Evolutionary conservation across 2,329 filamentous ascomycete genomes (phyloP).

Genomic region (Fusarium torreyae): DNA sequence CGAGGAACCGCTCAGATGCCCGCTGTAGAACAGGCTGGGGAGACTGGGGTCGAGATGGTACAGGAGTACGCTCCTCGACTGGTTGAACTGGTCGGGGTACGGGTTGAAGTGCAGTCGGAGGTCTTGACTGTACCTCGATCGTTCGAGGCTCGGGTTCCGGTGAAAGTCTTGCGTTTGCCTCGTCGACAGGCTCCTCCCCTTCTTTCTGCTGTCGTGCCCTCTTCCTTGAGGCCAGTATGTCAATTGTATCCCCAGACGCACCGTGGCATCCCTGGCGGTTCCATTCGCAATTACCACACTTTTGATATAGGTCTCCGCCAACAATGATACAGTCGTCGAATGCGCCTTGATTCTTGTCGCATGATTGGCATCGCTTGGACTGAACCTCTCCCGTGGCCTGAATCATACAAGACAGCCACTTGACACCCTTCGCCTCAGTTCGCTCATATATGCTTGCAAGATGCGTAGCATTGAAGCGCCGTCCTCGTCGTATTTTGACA

Average conservation of each 20-base stretch:
- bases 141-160: constrained; percentile 24
- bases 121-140: constrained; percentile 25
- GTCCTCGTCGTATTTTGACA: constrained; percentile 60
- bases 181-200: constrained; percentile 4
- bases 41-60: constrained; percentile 24
- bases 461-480: constrained; percentile 59
- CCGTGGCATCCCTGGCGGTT: constrained; percentile 58
- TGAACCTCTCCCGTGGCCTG: constrained; percentile 64
- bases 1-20: constrained; percentile 4
- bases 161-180: not conserved
- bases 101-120: constrained; percentile 1
- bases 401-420: constrained; percentile 66
- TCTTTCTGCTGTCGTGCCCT: constrained; percentile 35
- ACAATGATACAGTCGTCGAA: constrained; percentile 64
- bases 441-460: constrained; percentile 60
- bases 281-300: constrained; percentile 69
- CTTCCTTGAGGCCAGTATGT: constrained; percentile 35
- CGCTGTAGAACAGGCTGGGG: constrained; percentile 20
- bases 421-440: constrained; percentile 59
- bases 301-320: constrained; percentile 59
- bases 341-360: constrained; percentile 60
- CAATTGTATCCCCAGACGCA: constrained; percentile 47
- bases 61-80: constrained; percentile 15
- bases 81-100: not conserved
- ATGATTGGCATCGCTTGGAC: constrained; percentile 58